Evolutionary conservation across 2,329 filamentous ascomycete genomes (phyloP).

Genomic region (Ascocoryne sarcoides): DNA sequence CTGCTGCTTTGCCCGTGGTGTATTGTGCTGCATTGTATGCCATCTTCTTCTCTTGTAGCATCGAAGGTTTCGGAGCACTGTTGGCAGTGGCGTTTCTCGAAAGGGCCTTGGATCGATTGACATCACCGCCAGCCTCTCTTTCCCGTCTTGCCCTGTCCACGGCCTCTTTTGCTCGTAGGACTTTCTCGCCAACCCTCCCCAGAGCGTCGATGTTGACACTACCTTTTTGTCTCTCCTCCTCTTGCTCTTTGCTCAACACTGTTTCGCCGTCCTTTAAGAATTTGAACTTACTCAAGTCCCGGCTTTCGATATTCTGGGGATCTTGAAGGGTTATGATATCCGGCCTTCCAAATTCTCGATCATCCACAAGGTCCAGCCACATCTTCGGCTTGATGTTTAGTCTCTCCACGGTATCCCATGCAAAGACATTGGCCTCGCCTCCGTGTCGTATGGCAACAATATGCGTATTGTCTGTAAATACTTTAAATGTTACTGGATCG

Average conservation of each 20-base stretch:
- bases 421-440: conserved; percentile 87
- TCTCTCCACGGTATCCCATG: conserved; percentile 89
- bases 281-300: conserved; percentile 82
- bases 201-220: conserved; percentile 73
- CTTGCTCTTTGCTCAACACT: conserved; percentile 59
- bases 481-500: conserved; percentile 94
- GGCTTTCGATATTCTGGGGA: conserved; percentile 75
- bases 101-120: conserved; percentile 40
- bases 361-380: conserved; percentile 85
- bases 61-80: conserved; percentile 31
- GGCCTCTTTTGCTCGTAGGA: conserved; percentile 82
- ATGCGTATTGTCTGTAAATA: conserved; percentile 96
- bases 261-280: conserved; percentile 76
- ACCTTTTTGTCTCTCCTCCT: conserved; percentile 54
- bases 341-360: conserved; percentile 75
- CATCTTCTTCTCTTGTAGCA: conserved; percentile 47
- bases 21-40: conserved; percentile 83
- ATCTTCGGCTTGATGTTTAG: conserved; percentile 96
- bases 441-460: conserved; percentile 77
- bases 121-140: conserved; percentile 49
- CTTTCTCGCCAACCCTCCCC: conserved; percentile 71
- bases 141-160: conserved; percentile 83
- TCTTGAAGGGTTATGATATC: conserved; percentile 97
- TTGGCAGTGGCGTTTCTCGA: conserved; percentile 32
- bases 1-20: conserved; percentile 84